A percentile compares a stretch with the other conserved stretches of the same genome.
Conservation (phyloP, 2,329 filamentous ascomycete genomes). For the Xylariaceae sp. region DNA sequence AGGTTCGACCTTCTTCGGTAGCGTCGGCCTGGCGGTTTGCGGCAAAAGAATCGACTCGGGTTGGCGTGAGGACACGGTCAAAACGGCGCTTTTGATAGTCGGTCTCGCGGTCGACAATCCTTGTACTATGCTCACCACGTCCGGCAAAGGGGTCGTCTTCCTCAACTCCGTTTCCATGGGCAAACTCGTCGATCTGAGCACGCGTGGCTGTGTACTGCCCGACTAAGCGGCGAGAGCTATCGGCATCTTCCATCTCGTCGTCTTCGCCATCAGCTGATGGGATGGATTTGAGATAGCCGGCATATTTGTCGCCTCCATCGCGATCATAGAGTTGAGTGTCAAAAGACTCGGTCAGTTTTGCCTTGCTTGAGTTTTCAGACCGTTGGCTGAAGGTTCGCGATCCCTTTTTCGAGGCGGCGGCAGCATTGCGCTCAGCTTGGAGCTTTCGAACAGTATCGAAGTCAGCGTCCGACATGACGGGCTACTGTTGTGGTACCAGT, state of each 20-base stretch:
- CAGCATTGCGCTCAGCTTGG: conserved; percentile 87
- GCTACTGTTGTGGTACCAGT: conserved; percentile 25
- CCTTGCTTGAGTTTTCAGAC: conserved; percentile 80
- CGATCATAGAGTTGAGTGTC: conserved; percentile 85
- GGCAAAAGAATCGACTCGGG: conserved; percentile 80
- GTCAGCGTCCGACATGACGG: conserved; percentile 69
- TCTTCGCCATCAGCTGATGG: conserved; percentile 74
- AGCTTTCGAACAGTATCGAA: conserved; percentile 84
- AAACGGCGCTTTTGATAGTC: conserved; percentile 97
- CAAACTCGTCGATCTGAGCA: conserved; percentile 91
- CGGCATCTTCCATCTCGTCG: conserved; percentile 69
- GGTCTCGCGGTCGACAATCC: conserved; percentile 89
- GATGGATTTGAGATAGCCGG: conserved; percentile 88
- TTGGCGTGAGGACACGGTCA: conserved; percentile 80
- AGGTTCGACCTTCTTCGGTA: conserved; percentile 70
- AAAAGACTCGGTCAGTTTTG: conserved; percentile 82
- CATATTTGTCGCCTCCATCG: conserved; percentile 72
- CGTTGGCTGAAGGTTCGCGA: conserved; percentile 77
- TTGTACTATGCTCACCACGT: conserved; percentile 78
- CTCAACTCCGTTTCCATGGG: conserved; percentile 77
- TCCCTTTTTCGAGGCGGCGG: conserved; percentile 73
- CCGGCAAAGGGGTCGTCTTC: conserved; percentile 86
- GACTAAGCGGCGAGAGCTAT: conserved; percentile 72
- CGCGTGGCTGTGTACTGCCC: conserved; percentile 94
- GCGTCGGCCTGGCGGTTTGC: conserved; percentile 66